These are phyloP conservation scores for Brassica carinata DNA, from an alignment of 345 rosid genomes.

Conservation along the genomic window DNA sequence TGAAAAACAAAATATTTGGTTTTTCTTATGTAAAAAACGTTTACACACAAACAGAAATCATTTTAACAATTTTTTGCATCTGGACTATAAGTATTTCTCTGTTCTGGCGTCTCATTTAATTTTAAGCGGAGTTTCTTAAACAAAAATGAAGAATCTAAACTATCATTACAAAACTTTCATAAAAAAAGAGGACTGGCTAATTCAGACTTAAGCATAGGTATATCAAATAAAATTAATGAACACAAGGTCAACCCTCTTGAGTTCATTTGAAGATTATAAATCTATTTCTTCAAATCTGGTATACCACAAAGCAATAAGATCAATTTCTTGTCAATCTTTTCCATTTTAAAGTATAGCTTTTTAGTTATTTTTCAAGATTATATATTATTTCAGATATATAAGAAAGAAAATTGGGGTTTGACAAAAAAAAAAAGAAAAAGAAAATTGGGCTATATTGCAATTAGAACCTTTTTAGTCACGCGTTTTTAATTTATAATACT, in stretches of 20 bases:
- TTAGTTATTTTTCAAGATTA: neutral
- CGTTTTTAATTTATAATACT: too few relatives aligned
- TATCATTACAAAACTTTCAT: slow-evolving; percentile 3
- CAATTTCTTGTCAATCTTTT: neutral
- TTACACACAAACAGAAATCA: neutral
- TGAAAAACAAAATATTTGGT: neutral
- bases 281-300: slow-evolving; percentile 10
- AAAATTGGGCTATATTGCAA: neutral
- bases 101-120: neutral
- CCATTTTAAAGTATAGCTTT: neutral
- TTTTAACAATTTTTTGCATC: neutral
- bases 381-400: neutral
- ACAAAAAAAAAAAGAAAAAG: neutral
- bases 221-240: slow-evolving; percentile 9
- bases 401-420: neutral
- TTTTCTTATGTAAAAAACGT: neutral
- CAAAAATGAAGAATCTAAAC: slow-evolving; percentile 25
- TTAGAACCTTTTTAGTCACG: too few relatives aligned
- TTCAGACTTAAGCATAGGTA: slow-evolving; percentile 7
- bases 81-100: too few relatives aligned
- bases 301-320: slow-evolving; percentile 11
- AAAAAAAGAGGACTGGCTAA: slow-evolving; percentile 11
- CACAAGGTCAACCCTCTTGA: slow-evolving; percentile 33
- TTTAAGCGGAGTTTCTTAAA: slow-evolving; percentile 27
- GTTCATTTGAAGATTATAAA: slow-evolving; percentile 22